phyloP scores from a whole-genome alignment of 768 basidiomycete genomes.

The Lyophyllum semitale region DNA sequence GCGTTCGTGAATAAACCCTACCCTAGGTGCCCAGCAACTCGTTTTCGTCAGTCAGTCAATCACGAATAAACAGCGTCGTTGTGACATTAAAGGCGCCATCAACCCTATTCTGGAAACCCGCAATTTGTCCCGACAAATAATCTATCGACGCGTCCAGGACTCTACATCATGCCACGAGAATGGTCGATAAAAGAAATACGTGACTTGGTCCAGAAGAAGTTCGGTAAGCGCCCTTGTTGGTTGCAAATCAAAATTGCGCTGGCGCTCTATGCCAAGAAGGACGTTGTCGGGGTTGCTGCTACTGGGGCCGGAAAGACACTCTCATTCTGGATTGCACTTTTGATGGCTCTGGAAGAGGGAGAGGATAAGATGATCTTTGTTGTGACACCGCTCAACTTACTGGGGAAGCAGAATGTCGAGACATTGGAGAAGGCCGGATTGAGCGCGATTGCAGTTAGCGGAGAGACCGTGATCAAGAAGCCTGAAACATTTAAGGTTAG shows the following conservation, averaged over 20 bases:
- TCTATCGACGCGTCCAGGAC: no score
- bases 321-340: not conserved
- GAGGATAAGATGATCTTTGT: not conserved
- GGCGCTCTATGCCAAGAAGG: not conserved
- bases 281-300: constrained; percentile 4
- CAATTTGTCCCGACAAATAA: no score
- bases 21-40: no score
- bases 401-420: not conserved
- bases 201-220: not conserved
- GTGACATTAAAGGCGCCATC: no score
- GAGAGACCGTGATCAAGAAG: constrained; percentile 6
- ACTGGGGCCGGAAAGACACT: not conserved
- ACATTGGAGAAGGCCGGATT: not conserved
- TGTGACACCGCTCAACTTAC: not conserved
- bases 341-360: not conserved
- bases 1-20: not conserved
- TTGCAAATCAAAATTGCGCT: constrained; percentile 6
- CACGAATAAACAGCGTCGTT: no score
- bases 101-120: no score
- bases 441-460: constrained; percentile 16
- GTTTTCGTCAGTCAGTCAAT: no score
- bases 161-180: not conserved
- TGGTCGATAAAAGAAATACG: not conserved
- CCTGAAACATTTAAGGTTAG: constrained; percentile 19
- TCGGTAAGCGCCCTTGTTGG: not conserved